Evolutionary conservation across 306 rosid genomes (phyloP).

Genomic region (Malus fusca): DNA sequence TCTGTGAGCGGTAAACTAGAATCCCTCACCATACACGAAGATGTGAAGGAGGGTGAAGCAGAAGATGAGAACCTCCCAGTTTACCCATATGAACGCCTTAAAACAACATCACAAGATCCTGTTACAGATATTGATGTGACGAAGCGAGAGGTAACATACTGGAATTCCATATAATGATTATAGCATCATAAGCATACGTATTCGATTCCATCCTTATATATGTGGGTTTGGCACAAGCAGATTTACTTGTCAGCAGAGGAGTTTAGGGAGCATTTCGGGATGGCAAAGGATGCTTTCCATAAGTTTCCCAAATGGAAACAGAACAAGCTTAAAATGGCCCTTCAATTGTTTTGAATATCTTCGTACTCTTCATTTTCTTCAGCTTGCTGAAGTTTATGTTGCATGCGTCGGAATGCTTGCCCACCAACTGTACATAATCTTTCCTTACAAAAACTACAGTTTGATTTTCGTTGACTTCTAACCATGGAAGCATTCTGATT

Average conservation of each 20-base stretch:
- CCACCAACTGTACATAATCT: slow-evolving; percentile 25
- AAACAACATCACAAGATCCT: slow-evolving; percentile 57
- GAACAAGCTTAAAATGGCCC: slow-evolving; percentile 88
- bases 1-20: slow-evolving; percentile 44
- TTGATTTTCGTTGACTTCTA: neutral
- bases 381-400: slow-evolving; percentile 36
- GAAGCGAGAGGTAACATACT: slow-evolving; percentile 75
- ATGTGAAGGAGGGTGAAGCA: slow-evolving; percentile 73
- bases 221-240: slow-evolving; percentile 42
- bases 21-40: slow-evolving; percentile 79
- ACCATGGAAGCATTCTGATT: slow-evolving; percentile 21
- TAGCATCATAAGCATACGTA: neutral
- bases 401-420: slow-evolving; percentile 45
- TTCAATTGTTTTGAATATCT: slow-evolving; percentile 67
- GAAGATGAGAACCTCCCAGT: slow-evolving; percentile 69
- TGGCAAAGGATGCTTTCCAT: slow-evolving; percentile 64
- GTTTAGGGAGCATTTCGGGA: slow-evolving; percentile 69
- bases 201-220: slow-evolving; percentile 23
- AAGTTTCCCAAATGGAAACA: slow-evolving; percentile 97
- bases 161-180: neutral
- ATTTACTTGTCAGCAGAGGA: slow-evolving; percentile 76
- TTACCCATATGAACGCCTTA: slow-evolving; percentile 67
- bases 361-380: slow-evolving; percentile 20
- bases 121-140: slow-evolving; percentile 70
- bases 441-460: slow-evolving; percentile 3